Base-by-base conservation (phyloP, 306 rosid species). In the Vigna hirtella region DNA sequence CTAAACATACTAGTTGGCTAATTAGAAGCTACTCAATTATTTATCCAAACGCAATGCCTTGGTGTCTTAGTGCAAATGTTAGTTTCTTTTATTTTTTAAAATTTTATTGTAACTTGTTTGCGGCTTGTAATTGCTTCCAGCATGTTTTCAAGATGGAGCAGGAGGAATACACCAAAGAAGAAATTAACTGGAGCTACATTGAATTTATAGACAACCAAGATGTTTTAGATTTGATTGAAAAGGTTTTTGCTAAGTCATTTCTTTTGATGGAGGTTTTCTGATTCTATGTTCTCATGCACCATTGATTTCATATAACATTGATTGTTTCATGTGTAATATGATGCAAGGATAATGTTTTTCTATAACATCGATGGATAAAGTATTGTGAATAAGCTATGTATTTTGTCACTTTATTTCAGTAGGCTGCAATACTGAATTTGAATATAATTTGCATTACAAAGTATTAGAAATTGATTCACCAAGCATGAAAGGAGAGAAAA, bases 141-240 rank as follows among this genome's bases (percentile, higher is more conserved):
- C 98, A 93, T 83, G 98, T 93, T 38, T 93, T 93, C 88, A 93
- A 93, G 87, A 93, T 91, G 98, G 96, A 93, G 88, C 96, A 93
- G 87, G 96, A 93, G 51, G 98, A 93, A 73, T 93, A 93, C 83
- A 87, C 91, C 81, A 93, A 83, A 85, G 98, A 93, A 85, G 90
- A 88, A 85, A 93, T 93, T 59, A 87, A 93, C 83, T 93, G 98
- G 98, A 93, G 98, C 84, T 93, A 93, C 77, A 93, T 93, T 79
- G 96, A 93, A 83, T 93, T 91, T 49, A 89, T 93, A 66, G 98
- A 93, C 89, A 93, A 93, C 83, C 98, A 93, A 87, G 96, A 91
- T 79, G 98, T 93, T 65, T 78, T 91, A 67, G 98, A 93, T 87
- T 89, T 93, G 84, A 89, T 93, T 47, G 98, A 93, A 88, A 91